These are phyloP conservation scores for Artemisia tridentata DNA, from an alignment of 129 eudicot species.

Conservation along the genomic window DNA sequence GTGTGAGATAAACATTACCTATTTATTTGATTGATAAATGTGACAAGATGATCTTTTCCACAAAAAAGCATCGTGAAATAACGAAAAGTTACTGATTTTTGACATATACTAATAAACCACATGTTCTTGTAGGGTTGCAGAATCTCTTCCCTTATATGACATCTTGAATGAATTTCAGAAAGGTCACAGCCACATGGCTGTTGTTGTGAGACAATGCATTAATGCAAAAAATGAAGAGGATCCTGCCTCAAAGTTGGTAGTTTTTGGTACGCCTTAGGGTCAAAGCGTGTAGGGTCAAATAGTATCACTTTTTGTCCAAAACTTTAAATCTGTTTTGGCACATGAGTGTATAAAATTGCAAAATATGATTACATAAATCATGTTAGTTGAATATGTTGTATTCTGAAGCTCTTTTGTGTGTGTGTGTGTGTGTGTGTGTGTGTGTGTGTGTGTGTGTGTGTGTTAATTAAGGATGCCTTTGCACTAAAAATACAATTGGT, in stretches of 20 bases:
- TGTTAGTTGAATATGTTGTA: background rate
- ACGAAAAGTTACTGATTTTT: background rate
- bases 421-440: too few species aligned
- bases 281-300: background rate
- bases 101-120: background rate
- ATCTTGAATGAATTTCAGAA: constrained; percentile 91
- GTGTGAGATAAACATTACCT: background rate
- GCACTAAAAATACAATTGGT: background rate
- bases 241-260: constrained; percentile 16
- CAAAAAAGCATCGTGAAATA: background rate
- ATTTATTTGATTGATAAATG: background rate
- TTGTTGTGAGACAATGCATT: constrained; percentile 51
- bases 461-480: background rate
- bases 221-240: constrained; percentile 27
- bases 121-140: constrained; percentile 62
- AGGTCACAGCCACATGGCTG: constrained; percentile 99
- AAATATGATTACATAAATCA: background rate
- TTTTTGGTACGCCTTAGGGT: background rate
- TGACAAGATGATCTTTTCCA: background rate
- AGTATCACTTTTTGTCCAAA: background rate
- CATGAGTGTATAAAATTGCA: background rate
- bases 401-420: too few species aligned
- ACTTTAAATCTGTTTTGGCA: background rate
- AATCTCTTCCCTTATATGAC: constrained; percentile 78
- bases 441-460: too few species aligned